Evolutionary conservation across 2,329 filamentous ascomycete genomes (phyloP), one percentile per base, ranked within the genome.

Genomic region (Xylaria sp.): DNA sequence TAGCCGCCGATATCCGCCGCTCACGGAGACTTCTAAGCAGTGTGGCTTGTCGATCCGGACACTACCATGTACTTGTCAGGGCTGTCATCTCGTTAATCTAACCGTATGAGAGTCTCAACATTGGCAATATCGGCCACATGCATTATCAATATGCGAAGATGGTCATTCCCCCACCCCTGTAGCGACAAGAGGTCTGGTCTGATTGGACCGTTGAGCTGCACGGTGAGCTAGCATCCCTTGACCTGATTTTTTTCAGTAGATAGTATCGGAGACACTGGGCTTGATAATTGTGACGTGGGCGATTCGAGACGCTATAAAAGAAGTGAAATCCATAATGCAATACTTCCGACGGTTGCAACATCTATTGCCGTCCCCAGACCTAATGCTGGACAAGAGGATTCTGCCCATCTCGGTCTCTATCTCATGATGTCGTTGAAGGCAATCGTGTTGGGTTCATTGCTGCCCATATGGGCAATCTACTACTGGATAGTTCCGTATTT

Each of bases 401-500:
- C 20, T 31, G 18, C 6, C 9, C 10, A 13, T 41, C 31, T 39
- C 31, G 23, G 7, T 15, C 23, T 39, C 18, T 28, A 41, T 49
- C 49, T 39, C 25, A 70, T 41, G 39, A 67, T 67, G 64, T 41
- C 46, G 13, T 46, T 70, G 12, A 4, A 62, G 43, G 28, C 57
- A 3, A 46, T 59, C n/a, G 31, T 68, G 9, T 12, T 68, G n/a
- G 25, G 41, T 23, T n/a, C 31, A 1, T 33, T 68, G 23, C 41
- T 69, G 43, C 69, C 66, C 49, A 12, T 71, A 52, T 71, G 69
- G 69, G 66, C 43, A 10, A 15, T 65, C 2, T 64, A 13, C 1
- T 71, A 71, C 49, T 71, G 66, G 66, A 55, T 71, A 13, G 18
- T 71, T 15, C 69, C 69, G 4, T 71, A 71, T 23, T 71, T 71